Conservation (phyloP, 768 basidiomycete species). For the Suillus hirtellus region DNA sequence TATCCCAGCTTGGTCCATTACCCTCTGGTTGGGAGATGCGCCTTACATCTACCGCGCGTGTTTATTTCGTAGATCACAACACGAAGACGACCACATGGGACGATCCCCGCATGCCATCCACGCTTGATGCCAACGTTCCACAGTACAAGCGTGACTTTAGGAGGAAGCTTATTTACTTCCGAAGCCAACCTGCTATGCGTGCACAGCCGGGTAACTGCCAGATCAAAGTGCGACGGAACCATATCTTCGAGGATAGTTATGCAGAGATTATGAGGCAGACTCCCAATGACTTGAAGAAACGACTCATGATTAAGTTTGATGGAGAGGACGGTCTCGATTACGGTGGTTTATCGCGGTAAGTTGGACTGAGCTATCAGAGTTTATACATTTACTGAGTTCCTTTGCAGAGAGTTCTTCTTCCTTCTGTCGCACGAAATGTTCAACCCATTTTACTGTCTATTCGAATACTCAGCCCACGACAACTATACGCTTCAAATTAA, state of each 20-base stretch:
- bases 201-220: constrained; percentile 99
- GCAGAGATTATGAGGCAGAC: constrained; percentile 99
- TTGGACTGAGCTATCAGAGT: constrained; percentile 11
- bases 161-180: constrained; percentile 98
- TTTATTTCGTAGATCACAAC: constrained; percentile 99
- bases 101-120: constrained; percentile 93
- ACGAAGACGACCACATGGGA: constrained; percentile 99
- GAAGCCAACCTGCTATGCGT: constrained; percentile 96
- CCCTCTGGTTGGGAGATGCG: constrained; percentile 99
- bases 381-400: constrained; percentile 13
- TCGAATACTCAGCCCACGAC: constrained; percentile 99
- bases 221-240: constrained; percentile 96
- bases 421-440: constrained; percentile 99
- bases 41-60: constrained; percentile 94
- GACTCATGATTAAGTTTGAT: constrained; percentile 99
- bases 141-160: constrained; percentile 99
- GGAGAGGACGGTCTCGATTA: constrained; percentile 99
- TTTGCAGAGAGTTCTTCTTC: constrained; percentile 96
- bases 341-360: constrained; percentile 92
- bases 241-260: constrained; percentile 99
- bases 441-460: constrained; percentile 99
- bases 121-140: constrained; percentile 93
- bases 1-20: constrained; percentile 93
- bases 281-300: constrained; percentile 97
- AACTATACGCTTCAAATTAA: constrained; percentile 99